Conservation (phyloP, 2,329 filamentous ascomycete species). For the Kalmusia sp. region DNA sequence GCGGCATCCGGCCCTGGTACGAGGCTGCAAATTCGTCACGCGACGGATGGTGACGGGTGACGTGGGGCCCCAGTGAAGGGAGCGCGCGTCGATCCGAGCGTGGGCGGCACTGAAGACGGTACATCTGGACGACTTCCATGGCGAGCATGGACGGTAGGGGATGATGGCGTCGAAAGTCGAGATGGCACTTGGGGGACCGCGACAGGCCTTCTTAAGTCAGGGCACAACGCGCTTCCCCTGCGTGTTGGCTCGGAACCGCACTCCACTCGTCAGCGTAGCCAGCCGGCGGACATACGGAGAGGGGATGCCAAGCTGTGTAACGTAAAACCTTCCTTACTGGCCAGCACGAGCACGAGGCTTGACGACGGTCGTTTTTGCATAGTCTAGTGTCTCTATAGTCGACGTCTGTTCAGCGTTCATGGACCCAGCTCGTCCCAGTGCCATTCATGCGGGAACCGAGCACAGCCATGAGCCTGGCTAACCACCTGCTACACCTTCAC, state of each 20-base stretch:
- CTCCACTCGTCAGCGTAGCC: not conserved
- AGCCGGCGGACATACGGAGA: conserved; percentile 3
- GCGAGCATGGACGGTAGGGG: not conserved
- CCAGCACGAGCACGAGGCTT: not conserved
- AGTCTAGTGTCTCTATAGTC: not conserved
- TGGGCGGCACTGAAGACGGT: not conserved
- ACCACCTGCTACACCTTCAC: not conserved
- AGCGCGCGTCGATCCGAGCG: conserved; percentile 7
- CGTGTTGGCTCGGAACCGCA: conserved; percentile 3
- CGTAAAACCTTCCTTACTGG: not conserved
- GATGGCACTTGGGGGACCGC: not conserved
- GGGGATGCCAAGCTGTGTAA: not conserved
- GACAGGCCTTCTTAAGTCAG: conserved; percentile 1
- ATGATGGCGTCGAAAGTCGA: not conserved
- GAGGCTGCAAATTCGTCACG: conserved; percentile 16
- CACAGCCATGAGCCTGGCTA: not conserved
- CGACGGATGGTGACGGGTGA: conserved; percentile 8
- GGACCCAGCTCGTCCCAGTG: not conserved
- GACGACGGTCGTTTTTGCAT: not conserved
- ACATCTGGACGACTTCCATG: not conserved
- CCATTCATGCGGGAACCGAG: not conserved
- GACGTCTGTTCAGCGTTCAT: not conserved
- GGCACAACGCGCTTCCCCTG: conserved; percentile 1
- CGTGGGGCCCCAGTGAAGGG: conserved; percentile 12
- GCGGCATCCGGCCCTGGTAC: conserved; percentile 6